Percentiles rank a stretch among this genome's conserved stretches.
These are phyloP conservation scores for Phlebiopsis gigantea DNA, from an alignment of 768 basidiomycete species.

Conservation along the genomic window DNA sequence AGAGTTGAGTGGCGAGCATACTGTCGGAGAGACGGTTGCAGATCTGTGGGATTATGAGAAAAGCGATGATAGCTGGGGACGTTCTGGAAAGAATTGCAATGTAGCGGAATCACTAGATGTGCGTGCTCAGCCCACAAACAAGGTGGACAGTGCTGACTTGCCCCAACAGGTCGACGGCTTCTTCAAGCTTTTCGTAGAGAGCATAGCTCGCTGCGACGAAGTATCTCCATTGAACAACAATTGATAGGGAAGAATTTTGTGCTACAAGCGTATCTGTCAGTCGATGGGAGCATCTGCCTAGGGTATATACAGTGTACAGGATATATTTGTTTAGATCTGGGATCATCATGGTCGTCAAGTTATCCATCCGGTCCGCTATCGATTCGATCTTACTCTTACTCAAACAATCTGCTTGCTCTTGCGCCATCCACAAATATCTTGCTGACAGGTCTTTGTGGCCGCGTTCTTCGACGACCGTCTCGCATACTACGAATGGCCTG, in stretches of 20 bases:
- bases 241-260: not conserved
- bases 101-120: slow-evolving; percentile 70
- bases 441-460: slow-evolving; percentile 55
- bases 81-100: slow-evolving; percentile 67
- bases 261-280: not conserved
- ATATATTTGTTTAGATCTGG: slow-evolving; percentile 2
- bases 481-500: slow-evolving; percentile 79
- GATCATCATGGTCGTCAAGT: slow-evolving; percentile 9
- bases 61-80: slow-evolving; percentile 68
- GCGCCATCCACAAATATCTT: slow-evolving; percentile 77
- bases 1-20: slow-evolving; percentile 64
- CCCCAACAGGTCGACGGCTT: slow-evolving; percentile 50
- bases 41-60: slow-evolving; percentile 64
- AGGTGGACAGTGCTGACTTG: slow-evolving; percentile 2
- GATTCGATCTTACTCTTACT: slow-evolving; percentile 16
- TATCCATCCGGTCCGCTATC: slow-evolving; percentile 6
- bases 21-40: slow-evolving; percentile 74
- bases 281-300: not conserved
- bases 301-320: slow-evolving; percentile 2
- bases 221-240: slow-evolving; percentile 54
- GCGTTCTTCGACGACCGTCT: slow-evolving; percentile 52
- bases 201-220: slow-evolving; percentile 51
- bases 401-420: slow-evolving; percentile 26
- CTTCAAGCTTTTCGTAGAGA: slow-evolving; percentile 60
- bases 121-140: slow-evolving; percentile 18